Evolutionary conservation across 257 asterid genomes (phyloP).

Genomic region (Nemophila menziesii): DNA sequence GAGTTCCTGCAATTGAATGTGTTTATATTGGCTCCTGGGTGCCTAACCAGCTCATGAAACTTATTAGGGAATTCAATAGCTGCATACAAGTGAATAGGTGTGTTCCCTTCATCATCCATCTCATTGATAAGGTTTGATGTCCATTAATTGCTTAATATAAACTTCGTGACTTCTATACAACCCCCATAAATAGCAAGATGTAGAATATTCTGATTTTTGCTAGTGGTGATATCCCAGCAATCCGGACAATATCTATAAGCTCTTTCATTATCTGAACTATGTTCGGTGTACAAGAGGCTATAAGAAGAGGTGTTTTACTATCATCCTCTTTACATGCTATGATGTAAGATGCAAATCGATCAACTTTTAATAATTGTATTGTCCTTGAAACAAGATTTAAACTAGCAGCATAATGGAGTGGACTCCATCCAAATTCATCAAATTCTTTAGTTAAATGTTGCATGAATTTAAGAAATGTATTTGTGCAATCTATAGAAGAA

Average conservation of each 20-base stretch:
- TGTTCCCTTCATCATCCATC: constrained; percentile 1
- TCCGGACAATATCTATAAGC: neutral
- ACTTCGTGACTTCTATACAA: too few relatives aligned
- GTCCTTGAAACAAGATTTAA: neutral
- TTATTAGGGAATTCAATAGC: neutral
- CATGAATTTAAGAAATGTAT: too few relatives aligned
- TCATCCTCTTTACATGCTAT: neutral
- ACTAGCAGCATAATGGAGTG: constrained; percentile 9
- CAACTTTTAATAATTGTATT: neutral
- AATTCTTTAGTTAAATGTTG: neutral
- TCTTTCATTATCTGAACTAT: neutral
- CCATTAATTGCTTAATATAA: neutral
- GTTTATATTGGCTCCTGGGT: neutral
- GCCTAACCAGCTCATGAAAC: neutral
- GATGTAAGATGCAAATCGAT: constrained; percentile 2
- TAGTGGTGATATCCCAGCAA: neutral
- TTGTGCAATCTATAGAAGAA: too few relatives aligned
- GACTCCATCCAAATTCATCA: constrained; percentile 12
- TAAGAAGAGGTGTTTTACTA: constrained; percentile 2
- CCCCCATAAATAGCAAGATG: neutral
- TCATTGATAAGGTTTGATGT: neutral
- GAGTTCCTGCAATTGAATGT: neutral
- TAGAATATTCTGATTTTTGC: neutral
- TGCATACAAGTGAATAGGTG: constrained; percentile 3
- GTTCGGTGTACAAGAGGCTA: neutral